Percentiles rank a stretch among this genome's conserved stretches.
phyloP scores from a whole-genome alignment of 805 yeast genomes.

The Komagataella populi region DNA sequence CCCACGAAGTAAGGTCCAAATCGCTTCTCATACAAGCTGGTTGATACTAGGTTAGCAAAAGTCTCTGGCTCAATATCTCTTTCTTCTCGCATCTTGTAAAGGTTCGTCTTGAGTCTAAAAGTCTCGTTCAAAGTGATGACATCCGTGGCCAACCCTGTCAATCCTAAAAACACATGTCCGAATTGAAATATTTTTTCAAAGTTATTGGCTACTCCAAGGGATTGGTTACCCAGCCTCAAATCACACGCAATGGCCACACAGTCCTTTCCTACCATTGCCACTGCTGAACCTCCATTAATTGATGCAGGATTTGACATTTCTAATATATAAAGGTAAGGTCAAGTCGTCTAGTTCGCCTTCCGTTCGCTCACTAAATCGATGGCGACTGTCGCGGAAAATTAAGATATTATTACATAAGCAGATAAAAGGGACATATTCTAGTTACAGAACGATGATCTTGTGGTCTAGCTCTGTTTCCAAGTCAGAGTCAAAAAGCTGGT shows the following conservation, averaged over 20 bases:
- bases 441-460: background rate
- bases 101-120: constrained; percentile 73
- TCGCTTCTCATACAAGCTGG: constrained; percentile 81
- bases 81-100: constrained; percentile 86
- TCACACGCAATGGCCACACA: constrained; percentile 98
- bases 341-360: background rate
- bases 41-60: constrained; percentile 83
- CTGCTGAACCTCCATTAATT: constrained; percentile 76
- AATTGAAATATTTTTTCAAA: constrained; percentile 86
- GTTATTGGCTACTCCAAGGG: constrained; percentile 81
- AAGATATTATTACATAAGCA: background rate
- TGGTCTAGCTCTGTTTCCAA: background rate
- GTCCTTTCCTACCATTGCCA: constrained; percentile 97
- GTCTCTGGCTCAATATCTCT: constrained; percentile 86
- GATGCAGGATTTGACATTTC: constrained; percentile 29
- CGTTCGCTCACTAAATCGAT: background rate
- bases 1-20: constrained; percentile 96
- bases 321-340: background rate
- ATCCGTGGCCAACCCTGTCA: constrained; percentile 93
- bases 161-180: constrained; percentile 79
- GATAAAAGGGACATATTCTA: too few relatives aligned
- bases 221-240: constrained; percentile 85
- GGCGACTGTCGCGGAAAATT: background rate
- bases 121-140: constrained; percentile 74
- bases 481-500: background rate